Conservation (phyloP, 2,329 filamentous ascomycete species). For the Colletotrichum sp. region DNA sequence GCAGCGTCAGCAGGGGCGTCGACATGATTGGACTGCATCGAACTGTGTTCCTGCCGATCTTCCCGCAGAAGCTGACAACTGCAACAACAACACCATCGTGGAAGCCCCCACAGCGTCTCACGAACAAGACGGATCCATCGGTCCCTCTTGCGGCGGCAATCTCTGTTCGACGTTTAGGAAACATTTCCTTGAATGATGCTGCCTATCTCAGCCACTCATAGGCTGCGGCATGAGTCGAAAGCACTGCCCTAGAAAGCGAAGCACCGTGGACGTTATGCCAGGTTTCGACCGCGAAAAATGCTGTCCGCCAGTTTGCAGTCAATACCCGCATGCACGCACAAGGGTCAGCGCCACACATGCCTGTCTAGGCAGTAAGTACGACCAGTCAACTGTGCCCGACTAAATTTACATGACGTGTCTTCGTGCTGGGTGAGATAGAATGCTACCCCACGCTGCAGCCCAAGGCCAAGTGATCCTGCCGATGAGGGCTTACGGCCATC, state of each 20-base stretch:
- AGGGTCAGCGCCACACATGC: not conserved
- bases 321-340: not conserved
- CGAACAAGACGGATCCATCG: not conserved
- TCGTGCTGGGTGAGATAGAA: not conserved
- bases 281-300: accelerated
- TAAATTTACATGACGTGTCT: not conserved
- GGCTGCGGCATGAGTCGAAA: not conserved
- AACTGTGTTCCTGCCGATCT: not conserved
- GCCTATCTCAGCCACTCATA: not conserved
- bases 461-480: not conserved
- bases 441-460: not conserved
- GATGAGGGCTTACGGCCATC: not conserved
- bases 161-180: not conserved
- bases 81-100: not conserved
- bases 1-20: not conserved
- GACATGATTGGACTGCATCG: not conserved
- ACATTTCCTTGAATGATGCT: not conserved
- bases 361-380: not conserved
- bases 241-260: not conserved
- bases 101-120: not conserved
- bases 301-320: not conserved
- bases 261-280: not conserved
- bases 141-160: not conserved
- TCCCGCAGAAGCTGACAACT: not conserved
- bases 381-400: not conserved